Conservation (phyloP, 768 basidiomycete species). For the Dioszegia hungarica region DNA sequence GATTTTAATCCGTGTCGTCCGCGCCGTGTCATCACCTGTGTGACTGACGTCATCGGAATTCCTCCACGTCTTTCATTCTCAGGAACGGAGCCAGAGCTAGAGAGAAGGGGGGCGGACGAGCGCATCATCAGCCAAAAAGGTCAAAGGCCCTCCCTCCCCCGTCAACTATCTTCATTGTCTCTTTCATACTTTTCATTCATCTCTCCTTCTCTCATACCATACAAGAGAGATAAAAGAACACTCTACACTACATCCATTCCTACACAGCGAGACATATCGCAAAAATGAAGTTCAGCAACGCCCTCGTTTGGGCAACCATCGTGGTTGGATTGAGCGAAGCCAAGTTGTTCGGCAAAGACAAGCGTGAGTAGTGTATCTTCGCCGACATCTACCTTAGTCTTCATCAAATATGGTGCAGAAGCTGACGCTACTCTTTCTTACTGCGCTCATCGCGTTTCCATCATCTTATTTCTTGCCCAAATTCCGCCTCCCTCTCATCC, state of each 20-base stretch:
- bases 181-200: too few relatives aligned
- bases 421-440: conserved; percentile 46
- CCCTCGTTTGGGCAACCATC: conserved; percentile 48
- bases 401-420: neutral
- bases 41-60: conserved; percentile 6
- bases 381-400: neutral
- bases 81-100: too few relatives aligned
- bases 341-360: conserved; percentile 47
- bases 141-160: too few relatives aligned
- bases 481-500: conserved; percentile 1
- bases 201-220: neutral
- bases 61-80: neutral
- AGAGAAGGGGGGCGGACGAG: too few relatives aligned
- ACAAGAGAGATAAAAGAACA: neutral
- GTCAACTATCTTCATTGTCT: too few relatives aligned
- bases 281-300: conserved; percentile 38
- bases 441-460: conserved; percentile 10
- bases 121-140: too few relatives aligned
- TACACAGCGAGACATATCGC: neutral
- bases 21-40: too few relatives aligned
- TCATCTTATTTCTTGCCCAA: neutral
- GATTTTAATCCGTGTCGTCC: too few relatives aligned
- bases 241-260: neutral
- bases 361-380: conserved; percentile 46
- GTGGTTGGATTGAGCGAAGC: conserved; percentile 51